Conservation (phyloP, 495 filamentous ascomycete genomes). For the Cercophora newfieldiana region DNA sequence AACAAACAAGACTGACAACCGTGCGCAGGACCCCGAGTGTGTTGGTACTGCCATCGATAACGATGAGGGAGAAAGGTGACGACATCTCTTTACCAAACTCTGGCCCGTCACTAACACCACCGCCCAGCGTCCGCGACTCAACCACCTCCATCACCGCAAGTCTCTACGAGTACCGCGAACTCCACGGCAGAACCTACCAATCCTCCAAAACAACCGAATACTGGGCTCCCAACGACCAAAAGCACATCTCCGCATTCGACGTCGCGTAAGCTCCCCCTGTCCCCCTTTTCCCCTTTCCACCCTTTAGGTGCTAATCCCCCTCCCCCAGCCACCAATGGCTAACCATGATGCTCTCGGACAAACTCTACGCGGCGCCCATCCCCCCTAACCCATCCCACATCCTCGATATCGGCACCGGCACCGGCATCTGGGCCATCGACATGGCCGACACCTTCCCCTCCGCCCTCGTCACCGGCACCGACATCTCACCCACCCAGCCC, state of each 20-base stretch:
- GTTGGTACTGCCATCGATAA: too few relatives aligned
- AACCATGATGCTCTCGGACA: constrained; percentile 46
- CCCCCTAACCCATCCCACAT: constrained; percentile 19
- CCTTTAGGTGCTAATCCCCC: not conserved
- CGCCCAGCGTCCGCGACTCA: constrained; percentile 21
- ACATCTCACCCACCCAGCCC: constrained; percentile 54
- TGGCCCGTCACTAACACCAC: too few relatives aligned
- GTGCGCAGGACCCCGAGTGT: not conserved
- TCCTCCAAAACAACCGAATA: constrained; percentile 14
- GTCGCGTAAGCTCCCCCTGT: constrained; percentile 21
- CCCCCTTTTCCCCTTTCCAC: too few relatives aligned
- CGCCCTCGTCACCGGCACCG: constrained; percentile 55
- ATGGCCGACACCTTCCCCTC: constrained; percentile 56
- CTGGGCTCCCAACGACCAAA: constrained; percentile 31
- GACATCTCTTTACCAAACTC: too few relatives aligned
- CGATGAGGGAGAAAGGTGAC: too few relatives aligned
- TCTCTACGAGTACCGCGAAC: constrained; percentile 46
- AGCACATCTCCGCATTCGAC: constrained; percentile 27
- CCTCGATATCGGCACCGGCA: constrained; percentile 12
- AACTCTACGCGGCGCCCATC: constrained; percentile 54
- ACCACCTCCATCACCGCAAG: constrained; percentile 50
- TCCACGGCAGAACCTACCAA: constrained; percentile 44
- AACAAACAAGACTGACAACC: not conserved
- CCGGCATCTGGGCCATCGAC: constrained; percentile 42
- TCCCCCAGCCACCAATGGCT: constrained; percentile 16